These are phyloP conservation scores for Colletotrichum paranaense DNA, from an alignment of 2,329 filamentous ascomycete genomes.

Conservation along the genomic window DNA sequence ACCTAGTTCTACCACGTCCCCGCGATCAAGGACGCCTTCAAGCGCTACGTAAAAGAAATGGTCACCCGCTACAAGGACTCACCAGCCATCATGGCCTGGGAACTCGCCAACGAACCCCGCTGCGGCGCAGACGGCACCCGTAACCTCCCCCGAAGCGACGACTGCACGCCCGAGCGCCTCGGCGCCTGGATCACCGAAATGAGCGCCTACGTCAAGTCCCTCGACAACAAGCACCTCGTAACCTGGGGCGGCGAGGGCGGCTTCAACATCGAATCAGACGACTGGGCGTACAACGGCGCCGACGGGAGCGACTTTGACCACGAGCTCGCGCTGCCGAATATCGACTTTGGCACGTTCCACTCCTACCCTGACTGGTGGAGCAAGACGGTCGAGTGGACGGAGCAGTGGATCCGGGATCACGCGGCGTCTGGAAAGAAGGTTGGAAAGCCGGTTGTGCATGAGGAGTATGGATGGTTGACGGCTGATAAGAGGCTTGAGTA, in stretches of 20 bases:
- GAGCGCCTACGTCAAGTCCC: constrained; percentile 63
- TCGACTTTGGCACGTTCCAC: constrained; percentile 68
- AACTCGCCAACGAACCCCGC: constrained; percentile 72
- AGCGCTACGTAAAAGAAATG: constrained; percentile 69
- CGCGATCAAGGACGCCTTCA: constrained; percentile 62
- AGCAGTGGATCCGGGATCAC: constrained; percentile 67
- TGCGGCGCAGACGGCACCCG: constrained; percentile 58
- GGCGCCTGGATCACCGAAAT: constrained; percentile 64
- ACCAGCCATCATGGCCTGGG: constrained; percentile 73
- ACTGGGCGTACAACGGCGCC: constrained; percentile 58
- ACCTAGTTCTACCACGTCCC: constrained; percentile 60
- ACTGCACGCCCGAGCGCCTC: constrained; percentile 55
- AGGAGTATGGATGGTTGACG: constrained; percentile 67
- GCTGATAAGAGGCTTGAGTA: constrained; percentile 59
- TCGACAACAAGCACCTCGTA: constrained; percentile 64
- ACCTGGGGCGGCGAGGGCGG: constrained; percentile 70
- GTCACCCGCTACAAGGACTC: constrained; percentile 70
- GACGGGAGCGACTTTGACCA: constrained; percentile 66
- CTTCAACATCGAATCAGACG: constrained; percentile 56
- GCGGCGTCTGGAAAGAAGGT: constrained; percentile 53
- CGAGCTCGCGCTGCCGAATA: constrained; percentile 57
- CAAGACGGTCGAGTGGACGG: constrained; percentile 63
- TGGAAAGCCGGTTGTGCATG: constrained; percentile 65
- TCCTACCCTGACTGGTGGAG: constrained; percentile 67
- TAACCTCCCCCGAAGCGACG: constrained; percentile 54